Conservation (phyloP, 2,329 filamentous ascomycete genomes). For the Pochonia chlamydosporia region DNA sequence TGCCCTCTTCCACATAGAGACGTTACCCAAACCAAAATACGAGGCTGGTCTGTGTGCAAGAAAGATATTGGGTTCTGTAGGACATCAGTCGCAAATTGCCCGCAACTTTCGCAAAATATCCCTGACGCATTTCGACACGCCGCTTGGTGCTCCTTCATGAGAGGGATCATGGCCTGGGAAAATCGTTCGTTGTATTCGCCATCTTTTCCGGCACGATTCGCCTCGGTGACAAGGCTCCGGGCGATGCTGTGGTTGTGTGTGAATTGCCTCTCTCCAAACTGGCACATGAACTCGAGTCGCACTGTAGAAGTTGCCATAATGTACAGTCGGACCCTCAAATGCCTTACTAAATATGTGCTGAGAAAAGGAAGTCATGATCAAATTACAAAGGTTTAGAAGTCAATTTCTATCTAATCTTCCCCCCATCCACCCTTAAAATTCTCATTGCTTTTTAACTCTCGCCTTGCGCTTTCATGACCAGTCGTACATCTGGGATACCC, state of each 20-base stretch:
- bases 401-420: neutral
- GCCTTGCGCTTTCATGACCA: too few species aligned
- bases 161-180: neutral
- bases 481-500: neutral
- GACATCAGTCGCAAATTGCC: neutral
- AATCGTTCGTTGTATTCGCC: neutral
- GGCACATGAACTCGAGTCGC: neutral
- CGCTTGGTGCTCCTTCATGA: neutral
- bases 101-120: neutral
- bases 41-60: neutral
- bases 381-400: neutral
- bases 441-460: too few species aligned
- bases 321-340: neutral
- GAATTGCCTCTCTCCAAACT: neutral
- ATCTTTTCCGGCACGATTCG: neutral
- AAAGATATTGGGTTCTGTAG: neutral
- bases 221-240: neutral
- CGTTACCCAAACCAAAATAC: neutral
- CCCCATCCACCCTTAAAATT: neutral
- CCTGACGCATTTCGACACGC: neutral
- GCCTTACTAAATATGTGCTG: neutral
- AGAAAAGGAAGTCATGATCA: neutral
- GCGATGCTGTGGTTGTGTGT: neutral
- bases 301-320: neutral
- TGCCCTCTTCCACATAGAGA: slow-evolving; percentile 2